A percentile compares a stretch with the other conserved stretches of the same genome.
These are phyloP conservation scores for Pseudomassariella vexata DNA, from an alignment of 2,329 filamentous ascomycete species.

Conservation along the genomic window DNA sequence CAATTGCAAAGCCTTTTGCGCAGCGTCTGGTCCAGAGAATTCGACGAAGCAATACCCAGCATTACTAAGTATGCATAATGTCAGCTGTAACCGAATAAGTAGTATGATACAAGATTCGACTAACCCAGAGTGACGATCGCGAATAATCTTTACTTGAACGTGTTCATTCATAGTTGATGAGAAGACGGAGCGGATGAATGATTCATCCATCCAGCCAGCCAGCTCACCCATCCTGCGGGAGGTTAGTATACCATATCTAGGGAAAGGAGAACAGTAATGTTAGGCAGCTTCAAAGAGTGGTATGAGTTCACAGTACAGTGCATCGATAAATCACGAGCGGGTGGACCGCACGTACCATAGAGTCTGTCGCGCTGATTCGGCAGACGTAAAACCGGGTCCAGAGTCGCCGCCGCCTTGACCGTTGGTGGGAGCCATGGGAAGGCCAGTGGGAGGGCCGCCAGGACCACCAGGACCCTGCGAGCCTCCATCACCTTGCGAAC, in stretches of 20 bases:
- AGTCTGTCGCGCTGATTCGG: constrained; percentile 48
- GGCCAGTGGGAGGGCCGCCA: constrained; percentile 18
- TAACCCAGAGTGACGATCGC: constrained; percentile 96
- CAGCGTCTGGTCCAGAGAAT: constrained; percentile 76
- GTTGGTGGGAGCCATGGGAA: constrained; percentile 25
- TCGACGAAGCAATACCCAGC: constrained; percentile 99
- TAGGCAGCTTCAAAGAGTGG: neutral
- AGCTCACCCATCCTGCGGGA: constrained; percentile 89
- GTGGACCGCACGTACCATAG: constrained; percentile 53
- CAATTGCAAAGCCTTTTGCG: constrained; percentile 82
- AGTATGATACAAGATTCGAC: constrained; percentile 11
- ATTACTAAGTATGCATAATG: constrained; percentile 60
- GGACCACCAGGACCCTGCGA: constrained; percentile 24
- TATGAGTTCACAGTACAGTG: neutral
- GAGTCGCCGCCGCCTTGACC: constrained; percentile 28
- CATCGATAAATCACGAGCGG: too few relatives aligned
- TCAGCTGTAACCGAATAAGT: constrained; percentile 9
- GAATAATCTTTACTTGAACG: constrained; percentile 99
- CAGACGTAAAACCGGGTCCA: constrained; percentile 19
- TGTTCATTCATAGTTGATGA: constrained; percentile 81
- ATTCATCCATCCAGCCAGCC: constrained; percentile 98
- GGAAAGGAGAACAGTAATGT: neutral
- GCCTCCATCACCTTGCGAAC: constrained; percentile 28
- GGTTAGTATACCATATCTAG: constrained; percentile 7
- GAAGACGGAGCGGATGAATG: constrained; percentile 94